phyloP scores from a whole-genome alignment of 2,329 filamentous ascomycete species.

The Leptodontidium sp. region DNA sequence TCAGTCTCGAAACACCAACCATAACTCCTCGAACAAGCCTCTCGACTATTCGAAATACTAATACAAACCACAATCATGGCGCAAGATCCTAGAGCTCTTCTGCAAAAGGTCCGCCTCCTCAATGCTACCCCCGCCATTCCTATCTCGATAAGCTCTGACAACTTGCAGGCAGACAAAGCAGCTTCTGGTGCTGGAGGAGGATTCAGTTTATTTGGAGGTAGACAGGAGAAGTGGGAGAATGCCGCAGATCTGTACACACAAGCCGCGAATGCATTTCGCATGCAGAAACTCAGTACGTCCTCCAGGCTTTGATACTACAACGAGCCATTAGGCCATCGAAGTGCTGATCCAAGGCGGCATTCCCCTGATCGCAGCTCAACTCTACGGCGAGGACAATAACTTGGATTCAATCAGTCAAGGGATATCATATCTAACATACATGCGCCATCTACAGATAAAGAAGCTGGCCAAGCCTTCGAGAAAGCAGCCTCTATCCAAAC shows the following conservation, averaged over 20 bases:
- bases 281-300: constrained; percentile 79
- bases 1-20: constrained; percentile 16
- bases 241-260: constrained; percentile 88
- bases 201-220: constrained; percentile 89
- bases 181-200: constrained; percentile 77
- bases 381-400: too few relatives aligned
- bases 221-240: constrained; percentile 87
- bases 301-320: neutral
- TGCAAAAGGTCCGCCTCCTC: constrained; percentile 71
- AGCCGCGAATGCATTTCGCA: constrained; percentile 89
- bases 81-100: constrained; percentile 78
- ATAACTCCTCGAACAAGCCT: constrained; percentile 6
- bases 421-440: constrained; percentile 16
- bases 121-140: constrained; percentile 44
- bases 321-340: too few relatives aligned
- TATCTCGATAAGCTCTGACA: constrained; percentile 37
- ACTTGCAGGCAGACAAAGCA: constrained; percentile 82
- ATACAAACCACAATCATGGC: constrained; percentile 69
- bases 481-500: constrained; percentile 83
- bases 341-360: too few relatives aligned
- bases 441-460: constrained; percentile 65
- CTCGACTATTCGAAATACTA: constrained; percentile 35
- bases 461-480: constrained; percentile 88
- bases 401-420: too few relatives aligned
- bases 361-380: too few relatives aligned